phyloP scores from a whole-genome alignment of 345 rosid genomes.

The Eucalyptus caleyi region DNA sequence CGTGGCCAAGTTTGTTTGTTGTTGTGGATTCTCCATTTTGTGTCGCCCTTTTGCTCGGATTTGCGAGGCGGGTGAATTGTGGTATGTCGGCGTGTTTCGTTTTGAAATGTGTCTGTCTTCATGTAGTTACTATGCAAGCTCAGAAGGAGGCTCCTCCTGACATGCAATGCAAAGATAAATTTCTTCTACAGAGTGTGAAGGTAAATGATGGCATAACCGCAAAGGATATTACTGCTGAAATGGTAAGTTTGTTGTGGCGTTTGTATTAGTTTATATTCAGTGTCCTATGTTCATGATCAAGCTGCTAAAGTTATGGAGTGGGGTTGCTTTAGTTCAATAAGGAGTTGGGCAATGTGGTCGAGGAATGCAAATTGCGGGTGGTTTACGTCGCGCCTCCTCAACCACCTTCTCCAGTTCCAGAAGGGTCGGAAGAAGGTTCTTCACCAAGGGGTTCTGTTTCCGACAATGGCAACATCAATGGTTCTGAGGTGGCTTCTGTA shows the following conservation, averaged over 20 bases:
- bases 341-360: constrained; percentile 60
- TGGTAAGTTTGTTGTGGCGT: constrained; percentile 20
- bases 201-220: constrained; percentile 25
- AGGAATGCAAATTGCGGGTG: constrained; percentile 71
- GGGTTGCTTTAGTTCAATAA: constrained; percentile 41
- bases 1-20: neutral
- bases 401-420: constrained; percentile 70
- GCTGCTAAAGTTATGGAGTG: neutral
- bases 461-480: constrained; percentile 39
- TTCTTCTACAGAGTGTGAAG: constrained; percentile 70
- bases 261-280: neutral
- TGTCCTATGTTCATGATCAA: neutral
- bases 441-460: constrained; percentile 62
- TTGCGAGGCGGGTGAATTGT: neutral
- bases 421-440: constrained; percentile 73
- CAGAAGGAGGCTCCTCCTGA: constrained; percentile 69
- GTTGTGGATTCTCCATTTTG: neutral
- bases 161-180: constrained; percentile 79
- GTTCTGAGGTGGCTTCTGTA: constrained; percentile 23
- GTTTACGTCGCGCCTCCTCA: constrained; percentile 61
- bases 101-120: neutral
- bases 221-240: constrained; percentile 62
- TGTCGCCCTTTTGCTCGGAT: neutral
- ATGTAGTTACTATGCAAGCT: constrained; percentile 76
- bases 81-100: neutral